Base-by-base conservation (phyloP, 2,329 filamentous ascomycete genomes). In the Penicillium glabrum region DNA sequence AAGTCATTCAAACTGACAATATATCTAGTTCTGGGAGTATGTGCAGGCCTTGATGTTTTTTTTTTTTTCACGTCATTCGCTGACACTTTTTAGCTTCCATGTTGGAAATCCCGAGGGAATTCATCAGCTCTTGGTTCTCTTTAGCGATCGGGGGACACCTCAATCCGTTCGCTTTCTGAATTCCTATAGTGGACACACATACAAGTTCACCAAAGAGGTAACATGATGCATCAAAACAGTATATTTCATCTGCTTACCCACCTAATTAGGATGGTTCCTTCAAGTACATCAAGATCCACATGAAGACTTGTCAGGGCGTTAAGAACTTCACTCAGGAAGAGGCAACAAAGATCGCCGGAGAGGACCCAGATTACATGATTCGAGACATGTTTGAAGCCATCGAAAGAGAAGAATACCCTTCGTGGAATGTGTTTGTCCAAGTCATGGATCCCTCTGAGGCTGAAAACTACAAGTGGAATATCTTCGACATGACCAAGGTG, bases 401-500 rank as follows among this genome's bases (percentile, higher is more conserved):
- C 50, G 84, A 88, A 10, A 85, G 79, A 24, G 87, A 87, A 5
- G 80, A 81, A 0, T 91, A 81, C 62, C 89, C 89, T 11, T 87
- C 85, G 65, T 93, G 89, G 89, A 86, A 88, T 65, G 89, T 93
- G 56, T 89, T 88, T 47, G 88, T 95, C 14, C 90, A 93, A 68
- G 80, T 86, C 7, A 83, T 93, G 43, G 82, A 86, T 0, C 89
- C 93, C 61, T 79, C 79, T 3, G 81, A 86, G 43, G 86, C 91
- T 69, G 80, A 93, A 60, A 84, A 88, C 11, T 95, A 92, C 58
- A 89, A 91, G 6, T 92, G 92, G 62, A 90, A 95, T 66, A 88
- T 93, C 43, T 83, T 95, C 5, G 90, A 95, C 64, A 86, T 90
- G 3, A 95, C 90, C 53, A 93, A 93, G 75, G 74, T 93, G 10